Conservation (phyloP, 129 eudicot species). For the Rutidosis leptorrhynchoides region DNA sequence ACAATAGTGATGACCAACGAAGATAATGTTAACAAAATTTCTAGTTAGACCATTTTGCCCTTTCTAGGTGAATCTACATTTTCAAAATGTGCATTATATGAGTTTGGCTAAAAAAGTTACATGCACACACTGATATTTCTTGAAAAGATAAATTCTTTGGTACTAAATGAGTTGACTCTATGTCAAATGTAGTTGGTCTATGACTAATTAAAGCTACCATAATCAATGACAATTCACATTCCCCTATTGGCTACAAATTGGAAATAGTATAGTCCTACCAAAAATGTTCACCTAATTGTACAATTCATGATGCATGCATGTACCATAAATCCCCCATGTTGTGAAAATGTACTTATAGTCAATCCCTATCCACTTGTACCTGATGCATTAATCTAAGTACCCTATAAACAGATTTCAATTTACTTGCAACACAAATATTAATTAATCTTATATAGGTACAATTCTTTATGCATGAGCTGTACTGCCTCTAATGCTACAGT, state of each 20-base stretch:
- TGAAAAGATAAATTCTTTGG: constrained; percentile 34
- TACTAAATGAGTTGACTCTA: constrained; percentile 40
- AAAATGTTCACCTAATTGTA: constrained; percentile 32
- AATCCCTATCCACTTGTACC: constrained; percentile 28
- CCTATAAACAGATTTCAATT: constrained; percentile 8
- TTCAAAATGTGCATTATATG: constrained; percentile 17
- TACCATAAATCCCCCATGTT: constrained; percentile 31
- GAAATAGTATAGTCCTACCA: constrained; percentile 31
- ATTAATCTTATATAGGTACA: constrained; percentile 14
- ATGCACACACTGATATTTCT: constrained; percentile 29
- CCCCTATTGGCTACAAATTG: constrained; percentile 29
- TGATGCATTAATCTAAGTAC: constrained; percentile 18
- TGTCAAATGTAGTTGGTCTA: constrained; percentile 29
- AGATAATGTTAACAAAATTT: background rate
- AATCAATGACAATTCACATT: constrained; percentile 31
- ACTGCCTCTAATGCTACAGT: constrained; percentile 27
- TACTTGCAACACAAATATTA: background rate
- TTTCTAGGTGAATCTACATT: background rate
- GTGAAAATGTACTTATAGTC: constrained; percentile 26
- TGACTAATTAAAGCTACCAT: constrained; percentile 27
- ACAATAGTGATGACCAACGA: background rate
- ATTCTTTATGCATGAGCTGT: constrained; percentile 22
- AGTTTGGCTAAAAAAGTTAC: background rate
- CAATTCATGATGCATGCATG: constrained; percentile 40
- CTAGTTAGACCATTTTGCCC: background rate